Evolutionary conservation across 2,329 filamentous ascomycete genomes (phyloP).

Genomic region (Dactylonectria estremocensis): DNA sequence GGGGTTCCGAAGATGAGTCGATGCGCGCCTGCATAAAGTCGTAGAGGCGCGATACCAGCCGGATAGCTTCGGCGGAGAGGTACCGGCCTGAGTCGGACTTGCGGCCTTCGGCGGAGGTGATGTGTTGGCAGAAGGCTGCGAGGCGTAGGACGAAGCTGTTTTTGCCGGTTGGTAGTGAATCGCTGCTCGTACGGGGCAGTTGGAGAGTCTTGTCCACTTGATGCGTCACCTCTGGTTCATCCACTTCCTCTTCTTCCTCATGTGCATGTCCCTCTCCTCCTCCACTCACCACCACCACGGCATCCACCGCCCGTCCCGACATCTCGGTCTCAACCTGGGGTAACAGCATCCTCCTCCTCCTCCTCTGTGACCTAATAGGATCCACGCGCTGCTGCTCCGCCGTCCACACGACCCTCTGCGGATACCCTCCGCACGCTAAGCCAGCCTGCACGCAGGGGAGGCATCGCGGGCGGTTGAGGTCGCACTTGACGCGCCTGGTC

Average conservation of each 20-base stretch:
- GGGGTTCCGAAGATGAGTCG: constrained; percentile 26
- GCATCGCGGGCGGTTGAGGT: constrained; percentile 49
- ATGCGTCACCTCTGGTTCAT: not conserved
- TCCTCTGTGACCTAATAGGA: not conserved
- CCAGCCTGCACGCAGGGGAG: constrained; percentile 48
- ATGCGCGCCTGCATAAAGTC: constrained; percentile 47
- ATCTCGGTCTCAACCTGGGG: not conserved
- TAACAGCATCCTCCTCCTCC: not conserved
- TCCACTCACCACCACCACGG: too few relatives aligned
- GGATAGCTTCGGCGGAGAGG: constrained; percentile 40
- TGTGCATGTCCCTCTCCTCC: too few relatives aligned
- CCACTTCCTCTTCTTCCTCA: not conserved
- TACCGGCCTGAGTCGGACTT: constrained; percentile 14
- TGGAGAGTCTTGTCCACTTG: too few relatives aligned
- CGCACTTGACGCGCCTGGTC: constrained; percentile 45
- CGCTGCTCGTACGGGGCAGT: not conserved
- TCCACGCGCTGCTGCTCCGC: constrained; percentile 27
- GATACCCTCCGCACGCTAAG: constrained; percentile 50
- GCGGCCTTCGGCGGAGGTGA: constrained; percentile 38
- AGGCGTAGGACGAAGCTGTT: constrained; percentile 43
- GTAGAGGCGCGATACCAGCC: constrained; percentile 45
- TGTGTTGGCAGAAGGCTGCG: constrained; percentile 44
- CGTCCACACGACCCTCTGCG: constrained; percentile 52
- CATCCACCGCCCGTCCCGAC: not conserved
- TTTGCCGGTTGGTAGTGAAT: constrained; percentile 32